Conservation (phyloP, 2,329 filamentous ascomycete genomes). For the Hymenoscyphus fraxineus region DNA sequence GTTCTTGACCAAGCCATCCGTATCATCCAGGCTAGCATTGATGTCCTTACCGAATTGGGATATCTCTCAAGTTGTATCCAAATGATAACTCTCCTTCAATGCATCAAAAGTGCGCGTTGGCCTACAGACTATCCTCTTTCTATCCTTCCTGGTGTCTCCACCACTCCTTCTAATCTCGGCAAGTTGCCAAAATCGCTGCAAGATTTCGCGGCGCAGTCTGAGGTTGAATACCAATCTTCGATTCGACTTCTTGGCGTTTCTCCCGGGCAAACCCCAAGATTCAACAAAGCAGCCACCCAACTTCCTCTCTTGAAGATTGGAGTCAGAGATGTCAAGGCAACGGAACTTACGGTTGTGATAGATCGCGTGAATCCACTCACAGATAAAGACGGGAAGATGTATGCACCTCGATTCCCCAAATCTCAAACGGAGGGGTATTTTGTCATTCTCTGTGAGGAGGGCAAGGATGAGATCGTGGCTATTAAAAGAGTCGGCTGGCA, state of each 20-base stretch:
- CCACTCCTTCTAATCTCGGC: constrained; percentile 28
- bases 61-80: constrained; percentile 70
- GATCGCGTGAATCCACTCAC: constrained; percentile 62
- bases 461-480: constrained; percentile 72
- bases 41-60: constrained; percentile 87
- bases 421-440: constrained; percentile 94
- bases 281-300: constrained; percentile 56
- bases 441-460: constrained; percentile 66
- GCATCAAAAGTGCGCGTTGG: constrained; percentile 90
- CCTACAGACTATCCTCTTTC: constrained; percentile 74
- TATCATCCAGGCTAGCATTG: constrained; percentile 92
- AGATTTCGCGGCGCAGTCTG: constrained; percentile 29
- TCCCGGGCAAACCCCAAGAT: constrained; percentile 29
- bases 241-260: constrained; percentile 51
- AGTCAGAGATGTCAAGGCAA: constrained; percentile 56
- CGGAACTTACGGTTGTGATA: constrained; percentile 60
- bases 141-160: constrained; percentile 70
- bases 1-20: constrained; percentile 95
- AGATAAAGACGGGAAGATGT: constrained; percentile 70
- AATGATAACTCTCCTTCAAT: constrained; percentile 85
- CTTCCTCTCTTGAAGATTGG: constrained; percentile 68
- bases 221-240: constrained; percentile 40
- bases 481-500: constrained; percentile 83
- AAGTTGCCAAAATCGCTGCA: constrained; percentile 35
- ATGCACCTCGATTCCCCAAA: constrained; percentile 87